Base-by-base conservation (phyloP, 1,284 basidiomycete species). In the Ustilago sp. region DNA sequence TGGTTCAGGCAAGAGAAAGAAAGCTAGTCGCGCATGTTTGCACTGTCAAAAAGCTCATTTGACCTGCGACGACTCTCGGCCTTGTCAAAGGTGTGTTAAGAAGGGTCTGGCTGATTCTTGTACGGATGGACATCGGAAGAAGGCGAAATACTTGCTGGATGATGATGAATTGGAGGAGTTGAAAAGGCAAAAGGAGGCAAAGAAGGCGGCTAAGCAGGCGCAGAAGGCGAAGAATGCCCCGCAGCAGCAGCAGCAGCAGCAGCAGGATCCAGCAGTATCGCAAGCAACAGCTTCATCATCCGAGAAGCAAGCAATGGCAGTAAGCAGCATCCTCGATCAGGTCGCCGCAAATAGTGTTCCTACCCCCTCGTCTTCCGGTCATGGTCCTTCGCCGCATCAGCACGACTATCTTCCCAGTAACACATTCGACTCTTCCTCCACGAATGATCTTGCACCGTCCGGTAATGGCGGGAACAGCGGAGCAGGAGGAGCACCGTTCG, bases 51-150 rank as follows among this genome's bases (percentile, higher is more conserved):
- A 89, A 82, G 94, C 94, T 1, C 96, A 99, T 87, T 89, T 99
- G 80, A 99, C 96, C 8, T 99, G 96, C 86, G 95, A 99, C 86
- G 96, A 98, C 84, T 91, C 78, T n/a, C 92, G 96, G 63, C 96
- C 96, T 32, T 99, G 96, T 88, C 92, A 93, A 80, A 91, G 96
- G 54, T 99, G 96, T 85, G 89, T 94, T 60, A 98, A 96, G 87
- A 95, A 96, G 76, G 94, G 94, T 17, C 92, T 96, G 81, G 92
- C 91, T 7, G 90, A 91, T 67, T 92, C 91, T 69, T 99, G 96
- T 85, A 92, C 92, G 43, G 96, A 99, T 85, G 96, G 96, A 0
- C 92, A 94, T 77, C 90, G 96, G 78, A 99, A 99, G 88, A 98
- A 98, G 88, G 96, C 96, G 31, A 99, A 99, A 86, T 99, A 98